A percentile compares a stretch with the other conserved stretches of the same genome.
Evolutionary conservation across 345 rosid genomes (phyloP).

Genomic region (Aquilaria sinensis): DNA sequence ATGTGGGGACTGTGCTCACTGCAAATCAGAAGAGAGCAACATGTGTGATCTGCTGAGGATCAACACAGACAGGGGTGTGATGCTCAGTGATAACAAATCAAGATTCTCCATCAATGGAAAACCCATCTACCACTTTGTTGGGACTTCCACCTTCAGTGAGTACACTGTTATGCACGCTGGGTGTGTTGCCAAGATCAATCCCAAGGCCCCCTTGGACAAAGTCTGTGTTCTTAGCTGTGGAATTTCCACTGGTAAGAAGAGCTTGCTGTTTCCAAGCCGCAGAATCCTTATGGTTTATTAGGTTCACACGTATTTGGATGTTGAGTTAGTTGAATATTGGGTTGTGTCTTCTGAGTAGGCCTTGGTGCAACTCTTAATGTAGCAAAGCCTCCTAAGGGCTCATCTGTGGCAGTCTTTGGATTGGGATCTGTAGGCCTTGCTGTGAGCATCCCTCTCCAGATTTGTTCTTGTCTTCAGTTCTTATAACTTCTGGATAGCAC

Average conservation of each 20-base stretch:
- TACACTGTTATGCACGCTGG: conserved; percentile 33
- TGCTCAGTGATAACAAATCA: conserved; percentile 30
- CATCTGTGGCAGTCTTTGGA: conserved; percentile 37
- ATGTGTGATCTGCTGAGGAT: conserved; percentile 33
- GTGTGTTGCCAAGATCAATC: conserved; percentile 31
- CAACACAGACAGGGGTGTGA: conserved; percentile 29
- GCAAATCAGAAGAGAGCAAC: conserved; percentile 31
- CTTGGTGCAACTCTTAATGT: conserved; percentile 40
- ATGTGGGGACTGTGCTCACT: conserved; percentile 27
- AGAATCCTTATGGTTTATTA: too few relatives aligned
- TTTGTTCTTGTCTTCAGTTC: too few relatives aligned
- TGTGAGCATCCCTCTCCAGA: conserved; percentile 9
- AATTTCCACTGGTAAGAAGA: conserved; percentile 25
- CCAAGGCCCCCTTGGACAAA: conserved; percentile 33
- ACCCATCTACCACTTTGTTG: conserved; percentile 36
- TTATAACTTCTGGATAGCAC: background rate
- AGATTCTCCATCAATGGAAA: conserved; percentile 37
- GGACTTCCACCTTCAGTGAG: conserved; percentile 35
- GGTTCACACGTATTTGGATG: background rate
- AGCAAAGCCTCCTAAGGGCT: conserved; percentile 30
- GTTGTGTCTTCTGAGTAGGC: conserved; percentile 6
- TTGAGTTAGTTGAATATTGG: background rate
- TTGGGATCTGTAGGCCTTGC: conserved; percentile 40
- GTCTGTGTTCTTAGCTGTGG: conserved; percentile 36
- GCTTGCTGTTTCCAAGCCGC: background rate